Percentiles rank a stretch among this genome's conserved stretches.
Evolutionary conservation across 1,284 basidiomycete species (phyloP).

Genomic region (Tilletiopsis washingtonensis): DNA sequence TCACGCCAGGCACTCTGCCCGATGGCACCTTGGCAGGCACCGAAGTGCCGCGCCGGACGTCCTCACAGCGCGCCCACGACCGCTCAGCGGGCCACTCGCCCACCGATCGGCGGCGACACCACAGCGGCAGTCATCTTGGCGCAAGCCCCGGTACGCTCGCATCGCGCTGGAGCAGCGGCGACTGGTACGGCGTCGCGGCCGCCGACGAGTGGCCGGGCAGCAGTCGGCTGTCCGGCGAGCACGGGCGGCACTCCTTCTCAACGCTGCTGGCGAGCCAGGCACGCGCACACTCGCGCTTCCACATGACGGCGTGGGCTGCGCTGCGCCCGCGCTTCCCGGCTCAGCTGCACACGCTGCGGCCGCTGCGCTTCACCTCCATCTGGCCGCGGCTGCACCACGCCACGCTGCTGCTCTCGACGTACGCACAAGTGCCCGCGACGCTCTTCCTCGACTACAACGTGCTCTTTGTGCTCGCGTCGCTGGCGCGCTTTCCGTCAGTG

Average conservation of each 20-base stretch:
- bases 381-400: slow-evolving; percentile 19
- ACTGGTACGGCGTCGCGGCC: not conserved
- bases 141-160: no score
- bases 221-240: not conserved
- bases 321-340: not conserved
- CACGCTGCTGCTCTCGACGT: slow-evolving; percentile 16
- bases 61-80: not conserved
- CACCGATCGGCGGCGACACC: no score
- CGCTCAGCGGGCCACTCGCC: no score
- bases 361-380: slow-evolving; percentile 9
- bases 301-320: not conserved
- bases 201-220: no score
- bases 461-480: slow-evolving; percentile 38
- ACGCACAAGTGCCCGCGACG: slow-evolving; percentile 36
- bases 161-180: not conserved
- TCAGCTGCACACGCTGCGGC: not conserved
- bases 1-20: not conserved
- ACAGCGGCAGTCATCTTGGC: no score
- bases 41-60: not conserved
- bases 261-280: not conserved
- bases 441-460: slow-evolving; percentile 46
- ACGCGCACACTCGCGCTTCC: not conserved
- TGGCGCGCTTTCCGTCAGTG: slow-evolving; percentile 22
- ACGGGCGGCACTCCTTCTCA: not conserved
- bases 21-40: not conserved